Conservation (phyloP, 345 rosid species). For the Eutrema yunnanense region DNA sequence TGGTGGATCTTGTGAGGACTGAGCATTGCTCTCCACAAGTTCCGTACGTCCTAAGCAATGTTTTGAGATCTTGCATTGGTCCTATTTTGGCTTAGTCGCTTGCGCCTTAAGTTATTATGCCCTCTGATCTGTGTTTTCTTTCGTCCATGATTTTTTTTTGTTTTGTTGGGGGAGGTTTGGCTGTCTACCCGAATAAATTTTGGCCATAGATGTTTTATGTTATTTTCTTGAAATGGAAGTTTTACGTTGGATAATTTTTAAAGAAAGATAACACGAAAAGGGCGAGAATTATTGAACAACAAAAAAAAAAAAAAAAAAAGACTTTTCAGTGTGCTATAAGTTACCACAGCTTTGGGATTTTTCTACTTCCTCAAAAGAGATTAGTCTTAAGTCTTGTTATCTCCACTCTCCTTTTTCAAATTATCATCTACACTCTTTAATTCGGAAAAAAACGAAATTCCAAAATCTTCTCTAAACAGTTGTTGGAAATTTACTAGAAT, state of each 20-base stretch:
- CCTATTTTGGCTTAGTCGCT: slow-evolving; percentile 38
- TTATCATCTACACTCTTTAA: no score
- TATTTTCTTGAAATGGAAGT: background rate
- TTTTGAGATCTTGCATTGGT: slow-evolving; percentile 81
- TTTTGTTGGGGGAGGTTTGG: background rate
- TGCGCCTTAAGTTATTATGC: slow-evolving; percentile 3
- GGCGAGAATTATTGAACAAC: background rate
- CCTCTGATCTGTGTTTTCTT: background rate
- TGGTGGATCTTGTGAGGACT: slow-evolving; percentile 73
- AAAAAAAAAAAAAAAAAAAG: no score
- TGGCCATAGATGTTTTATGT: slow-evolving; percentile 11
- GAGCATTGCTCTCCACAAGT: slow-evolving; percentile 89
- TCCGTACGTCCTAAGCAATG: slow-evolving; percentile 48
- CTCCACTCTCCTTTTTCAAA: no score
- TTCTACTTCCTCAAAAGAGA: no score
- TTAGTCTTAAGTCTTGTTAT: no score
- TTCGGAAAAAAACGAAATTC: no score
- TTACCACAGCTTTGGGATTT: no score
- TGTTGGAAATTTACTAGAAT: no score
- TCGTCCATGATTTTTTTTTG: background rate
- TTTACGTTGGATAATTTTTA: background rate
- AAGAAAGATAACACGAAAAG: background rate
- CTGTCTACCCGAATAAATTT: slow-evolving; percentile 21
- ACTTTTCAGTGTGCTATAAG: no score
- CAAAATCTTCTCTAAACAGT: no score